phyloP scores from a whole-genome alignment of 2,329 filamentous ascomycete genomes.

The Pseudopyrenochaeta lycopersici region DNA sequence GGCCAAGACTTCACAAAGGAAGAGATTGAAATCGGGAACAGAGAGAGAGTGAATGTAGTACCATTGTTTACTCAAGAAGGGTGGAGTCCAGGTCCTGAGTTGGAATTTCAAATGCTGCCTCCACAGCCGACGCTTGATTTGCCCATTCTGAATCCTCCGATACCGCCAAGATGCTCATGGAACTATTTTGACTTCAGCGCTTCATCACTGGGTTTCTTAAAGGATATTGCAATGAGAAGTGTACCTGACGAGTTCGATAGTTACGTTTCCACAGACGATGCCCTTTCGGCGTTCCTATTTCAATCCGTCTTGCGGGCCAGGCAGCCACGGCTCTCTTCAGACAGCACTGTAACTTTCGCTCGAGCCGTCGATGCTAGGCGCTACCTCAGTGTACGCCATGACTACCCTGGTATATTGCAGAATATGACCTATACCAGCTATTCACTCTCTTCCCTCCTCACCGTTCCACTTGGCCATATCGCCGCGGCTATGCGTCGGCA shows the following conservation, averaged over 20 bases:
- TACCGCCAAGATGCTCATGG: slow-evolving; percentile 49
- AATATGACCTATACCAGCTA: slow-evolving; percentile 56
- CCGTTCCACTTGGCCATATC: slow-evolving; percentile 45
- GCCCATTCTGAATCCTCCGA: not conserved
- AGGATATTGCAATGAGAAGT: slow-evolving; percentile 45
- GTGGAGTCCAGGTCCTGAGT: slow-evolving; percentile 47
- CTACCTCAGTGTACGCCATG: slow-evolving; percentile 52
- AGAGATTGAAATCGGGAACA: slow-evolving; percentile 57
- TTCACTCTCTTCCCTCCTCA: slow-evolving; percentile 35
- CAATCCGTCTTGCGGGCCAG: slow-evolving; percentile 56
- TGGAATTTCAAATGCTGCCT: slow-evolving; percentile 46
- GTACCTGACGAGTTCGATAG: slow-evolving; percentile 16
- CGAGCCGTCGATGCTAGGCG: slow-evolving; percentile 62
- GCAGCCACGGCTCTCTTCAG: slow-evolving; percentile 40
- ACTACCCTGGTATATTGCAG: slow-evolving; percentile 60
- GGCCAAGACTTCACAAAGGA: slow-evolving; percentile 56
- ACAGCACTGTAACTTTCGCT: slow-evolving; percentile 45
- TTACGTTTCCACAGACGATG: slow-evolving; percentile 65
- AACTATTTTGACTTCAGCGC: slow-evolving; percentile 56
- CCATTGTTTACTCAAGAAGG: slow-evolving; percentile 49
- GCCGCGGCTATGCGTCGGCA: slow-evolving; percentile 52
- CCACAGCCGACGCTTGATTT: not conserved
- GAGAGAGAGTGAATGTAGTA: slow-evolving; percentile 49
- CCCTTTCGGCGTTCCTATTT: slow-evolving; percentile 63
- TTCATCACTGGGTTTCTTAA: slow-evolving; percentile 52